Base-by-base conservation (phyloP, 208 protist species). In the Acanthamoeba polyphaga region DNA sequence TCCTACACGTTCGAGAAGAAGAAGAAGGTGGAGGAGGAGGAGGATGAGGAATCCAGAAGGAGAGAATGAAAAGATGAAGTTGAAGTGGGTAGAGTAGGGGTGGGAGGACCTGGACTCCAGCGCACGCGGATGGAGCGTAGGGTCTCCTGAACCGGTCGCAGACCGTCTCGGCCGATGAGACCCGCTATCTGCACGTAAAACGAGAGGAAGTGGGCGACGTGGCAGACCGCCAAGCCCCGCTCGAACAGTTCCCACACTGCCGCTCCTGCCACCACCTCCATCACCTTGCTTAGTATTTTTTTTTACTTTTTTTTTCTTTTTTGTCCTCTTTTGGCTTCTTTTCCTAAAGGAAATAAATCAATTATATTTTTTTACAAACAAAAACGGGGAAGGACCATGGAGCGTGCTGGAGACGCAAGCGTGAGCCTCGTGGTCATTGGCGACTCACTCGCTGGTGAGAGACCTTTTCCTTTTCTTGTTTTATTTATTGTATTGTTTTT, bases 221-320 rank as follows among this genome's bases (percentile, higher is more conserved):
- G 82, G 34, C 82, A 90, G 0, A 90, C 49, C 3, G 82, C 82
- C 82, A 90, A 46, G 22, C 82, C 82, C 17, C 82, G 51, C 17
- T 90, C 82, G 82, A 90, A 90, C 82, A 90, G 82, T 3, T 90
- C 82, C 82, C 82, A 90, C 22, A 90, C 38, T 22, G 76, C 76
- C 22, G 76, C 76, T 2, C 12, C 34, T 85, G 7, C 76, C 70
- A 80, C 43, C 17, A 19, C 72, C 19, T 80, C 68, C 51, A 55
- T 76, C 51, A n/a, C n/a, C n/a, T n/a, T n/a, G n/a, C n/a, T n/a
- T n/a, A n/a, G n/a, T n/a, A n/a, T n/a, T n/a, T n/a, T n/a, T n/a
- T n/a, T n/a, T n/a, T n/a, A 55, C 12, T 13, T 55, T 13, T 55
- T 12, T 55, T 55, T 55, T 13, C 4, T 55, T 55, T 55, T 55